Percentiles rank a stretch among this genome's conserved stretches.
phyloP scores from a whole-genome alignment of 805 yeast species.

The Maudiozyma turicensis region DNA sequence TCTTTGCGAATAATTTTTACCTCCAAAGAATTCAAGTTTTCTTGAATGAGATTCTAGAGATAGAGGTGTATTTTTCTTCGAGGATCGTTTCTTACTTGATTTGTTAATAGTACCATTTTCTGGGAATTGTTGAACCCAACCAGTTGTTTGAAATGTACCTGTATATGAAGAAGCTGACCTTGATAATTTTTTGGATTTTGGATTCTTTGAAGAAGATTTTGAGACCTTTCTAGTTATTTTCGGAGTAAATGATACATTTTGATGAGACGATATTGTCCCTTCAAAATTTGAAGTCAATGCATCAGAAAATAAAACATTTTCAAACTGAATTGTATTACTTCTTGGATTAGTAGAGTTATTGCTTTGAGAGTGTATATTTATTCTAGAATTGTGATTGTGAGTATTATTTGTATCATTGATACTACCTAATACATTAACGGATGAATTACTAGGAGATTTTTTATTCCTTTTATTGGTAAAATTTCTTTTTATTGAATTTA shows the following conservation, averaged over 20 bases:
- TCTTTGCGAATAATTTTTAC: neutral
- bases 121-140: neutral
- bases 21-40: neutral
- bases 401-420: too few relatives aligned
- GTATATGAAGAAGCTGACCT: neutral
- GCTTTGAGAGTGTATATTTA: too few relatives aligned
- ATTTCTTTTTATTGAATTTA: too few relatives aligned
- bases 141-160: neutral
- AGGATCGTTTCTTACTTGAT: neutral
- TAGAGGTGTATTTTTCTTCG: slow-evolving; percentile 8
- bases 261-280: slow-evolving; percentile 12
- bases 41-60: neutral
- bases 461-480: too few relatives aligned
- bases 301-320: neutral
- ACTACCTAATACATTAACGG: too few relatives aligned
- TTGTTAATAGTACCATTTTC: neutral
- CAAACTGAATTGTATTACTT: neutral
- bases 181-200: neutral
- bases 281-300: neutral
- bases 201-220: neutral
- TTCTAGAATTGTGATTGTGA: too few relatives aligned
- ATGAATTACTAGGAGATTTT: too few relatives aligned
- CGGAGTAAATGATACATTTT: neutral
- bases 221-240: neutral
- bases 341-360: too few relatives aligned